A percentile compares a stretch with the other conserved stretches of the same genome.
phyloP scores from a whole-genome alignment of 441 rosid genomes.

The Caryocar brasiliense region DNA sequence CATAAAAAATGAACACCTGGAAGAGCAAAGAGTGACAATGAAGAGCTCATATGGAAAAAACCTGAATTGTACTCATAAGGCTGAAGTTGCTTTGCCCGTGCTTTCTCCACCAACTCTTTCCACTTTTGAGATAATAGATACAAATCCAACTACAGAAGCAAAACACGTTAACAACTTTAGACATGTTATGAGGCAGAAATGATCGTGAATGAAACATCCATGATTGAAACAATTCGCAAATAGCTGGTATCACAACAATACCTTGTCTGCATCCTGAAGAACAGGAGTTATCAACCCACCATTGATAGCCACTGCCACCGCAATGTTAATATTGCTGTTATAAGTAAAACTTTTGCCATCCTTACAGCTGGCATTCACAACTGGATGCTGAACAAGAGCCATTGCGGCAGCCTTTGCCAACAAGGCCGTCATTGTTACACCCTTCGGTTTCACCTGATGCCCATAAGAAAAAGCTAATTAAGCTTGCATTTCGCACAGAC shows the following conservation, averaged over 20 bases:
- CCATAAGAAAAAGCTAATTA: background rate
- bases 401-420: constrained; percentile 92
- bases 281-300: constrained; percentile 97
- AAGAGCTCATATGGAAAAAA: constrained; percentile 12
- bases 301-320: constrained; percentile 89
- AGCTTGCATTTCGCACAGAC: too few relatives aligned
- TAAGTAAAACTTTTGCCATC: constrained; percentile 80
- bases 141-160: constrained; percentile 63
- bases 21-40: background rate
- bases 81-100: constrained; percentile 80
- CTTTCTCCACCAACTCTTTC: constrained; percentile 94
- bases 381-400: constrained; percentile 85
- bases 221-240: background rate
- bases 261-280: constrained; percentile 95
- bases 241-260: constrained; percentile 6
- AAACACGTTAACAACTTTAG: constrained; percentile 7
- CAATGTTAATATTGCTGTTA: constrained; percentile 67
- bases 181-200: too few relatives aligned
- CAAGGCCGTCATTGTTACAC: constrained; percentile 90
- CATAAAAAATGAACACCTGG: background rate
- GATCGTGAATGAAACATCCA: background rate
- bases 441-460: constrained; percentile 80
- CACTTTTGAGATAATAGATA: constrained; percentile 84
- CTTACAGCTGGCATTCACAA: constrained; percentile 81
- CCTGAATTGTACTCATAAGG: constrained; percentile 95